Percentiles rank a stretch among this genome's conserved stretches.
phyloP scores from a whole-genome alignment of 306 rosid genomes.

The Cucumis hystrix region DNA sequence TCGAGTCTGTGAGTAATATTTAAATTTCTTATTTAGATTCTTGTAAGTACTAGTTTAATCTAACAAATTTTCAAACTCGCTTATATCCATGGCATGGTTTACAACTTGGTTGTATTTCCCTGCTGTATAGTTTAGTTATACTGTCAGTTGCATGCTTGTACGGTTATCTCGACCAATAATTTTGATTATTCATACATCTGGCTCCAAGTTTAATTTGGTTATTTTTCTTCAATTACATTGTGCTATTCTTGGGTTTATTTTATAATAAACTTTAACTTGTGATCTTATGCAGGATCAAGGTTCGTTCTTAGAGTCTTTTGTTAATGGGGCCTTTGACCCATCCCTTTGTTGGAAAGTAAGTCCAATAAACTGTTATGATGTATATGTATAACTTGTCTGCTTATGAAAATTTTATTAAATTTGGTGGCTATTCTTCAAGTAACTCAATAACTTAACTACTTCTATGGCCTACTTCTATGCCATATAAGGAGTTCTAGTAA shows the following conservation, averaged over 20 bases:
- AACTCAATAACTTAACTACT: too few relatives aligned
- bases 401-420: too few relatives aligned
- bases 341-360: conserved; percentile 48
- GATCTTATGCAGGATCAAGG: conserved; percentile 30
- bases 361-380: background rate
- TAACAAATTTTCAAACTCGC: background rate
- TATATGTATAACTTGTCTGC: too few relatives aligned
- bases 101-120: too few relatives aligned
- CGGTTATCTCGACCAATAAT: background rate
- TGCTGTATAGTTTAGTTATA: too few relatives aligned
- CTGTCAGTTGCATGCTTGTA: too few relatives aligned
- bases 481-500: too few relatives aligned
- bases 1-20: conserved; percentile 25
- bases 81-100: background rate
- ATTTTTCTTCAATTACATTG: too few relatives aligned
- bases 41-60: background rate
- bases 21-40: background rate
- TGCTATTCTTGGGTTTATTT: background rate
- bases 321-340: conserved; percentile 16
- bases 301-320: conserved; percentile 26
- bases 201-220: background rate
- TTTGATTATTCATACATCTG: background rate
- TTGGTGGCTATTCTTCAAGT: too few relatives aligned
- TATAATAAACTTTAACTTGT: background rate
- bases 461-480: too few relatives aligned